These are phyloP conservation scores for apple (Malus domestica) DNA, from an alignment of 306 rosid genomes.

Conservation along the genomic window DNA sequence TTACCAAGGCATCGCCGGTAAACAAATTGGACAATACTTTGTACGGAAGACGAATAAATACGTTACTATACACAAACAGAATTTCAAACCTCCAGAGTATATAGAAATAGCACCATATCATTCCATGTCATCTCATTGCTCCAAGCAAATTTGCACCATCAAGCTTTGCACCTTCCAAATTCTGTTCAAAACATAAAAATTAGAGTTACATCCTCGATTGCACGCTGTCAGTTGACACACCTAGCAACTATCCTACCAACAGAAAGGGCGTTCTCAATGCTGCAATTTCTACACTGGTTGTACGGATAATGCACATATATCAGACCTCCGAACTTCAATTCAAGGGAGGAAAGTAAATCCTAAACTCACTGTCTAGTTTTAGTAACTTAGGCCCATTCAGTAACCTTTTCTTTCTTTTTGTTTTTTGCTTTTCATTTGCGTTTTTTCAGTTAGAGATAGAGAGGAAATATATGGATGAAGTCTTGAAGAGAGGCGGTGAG, in stretches of 20 bases:
- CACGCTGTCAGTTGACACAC: neutral
- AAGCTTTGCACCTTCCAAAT: conserved; percentile 84
- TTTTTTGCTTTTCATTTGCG: too few relatives aligned
- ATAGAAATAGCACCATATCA: neutral
- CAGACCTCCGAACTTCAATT: neutral
- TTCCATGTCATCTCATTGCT: conserved; percentile 49
- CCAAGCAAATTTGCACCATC: conserved; percentile 92
- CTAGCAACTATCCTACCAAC: neutral
- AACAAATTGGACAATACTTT: neutral
- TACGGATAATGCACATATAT: neutral
- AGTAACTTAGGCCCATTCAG: neutral
- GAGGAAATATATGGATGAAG: too few relatives aligned
- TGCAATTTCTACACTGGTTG: neutral
- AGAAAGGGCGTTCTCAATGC: neutral
- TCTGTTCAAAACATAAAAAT: conserved; percentile 24
- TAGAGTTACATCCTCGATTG: neutral
- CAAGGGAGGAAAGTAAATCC: neutral
- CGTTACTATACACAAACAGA: neutral
- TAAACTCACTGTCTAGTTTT: neutral
- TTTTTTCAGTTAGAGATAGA: too few relatives aligned
- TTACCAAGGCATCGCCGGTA: neutral
- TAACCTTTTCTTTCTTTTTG: too few relatives aligned
- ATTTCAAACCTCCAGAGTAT: neutral
- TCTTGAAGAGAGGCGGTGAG: too few relatives aligned
- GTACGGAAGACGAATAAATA: neutral